phyloP scores from a whole-genome alignment of 306 rosid species.

The Cucurbita argyrosperma region DNA sequence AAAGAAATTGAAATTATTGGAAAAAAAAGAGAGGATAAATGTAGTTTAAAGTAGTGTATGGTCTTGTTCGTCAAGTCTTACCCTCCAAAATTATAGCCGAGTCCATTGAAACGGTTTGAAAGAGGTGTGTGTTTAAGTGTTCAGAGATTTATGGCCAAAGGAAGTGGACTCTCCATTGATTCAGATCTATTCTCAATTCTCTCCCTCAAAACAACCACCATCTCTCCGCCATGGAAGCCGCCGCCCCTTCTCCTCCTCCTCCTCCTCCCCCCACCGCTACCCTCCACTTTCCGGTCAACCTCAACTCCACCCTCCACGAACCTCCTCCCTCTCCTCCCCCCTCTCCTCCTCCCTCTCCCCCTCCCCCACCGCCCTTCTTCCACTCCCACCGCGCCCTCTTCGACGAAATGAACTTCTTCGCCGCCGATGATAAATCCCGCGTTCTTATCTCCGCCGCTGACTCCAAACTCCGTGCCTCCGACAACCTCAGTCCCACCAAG shows the following conservation, averaged over 20 bases:
- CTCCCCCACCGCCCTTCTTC: neutral
- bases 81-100: conserved; percentile 58
- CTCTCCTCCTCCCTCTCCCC: neutral
- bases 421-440: conserved; percentile 14
- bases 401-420: conserved; percentile 60
- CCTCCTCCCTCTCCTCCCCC: conserved; percentile 10
- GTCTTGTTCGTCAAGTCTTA: conserved; percentile 36
- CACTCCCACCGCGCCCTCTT: conserved; percentile 19
- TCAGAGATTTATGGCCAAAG: conserved; percentile 43
- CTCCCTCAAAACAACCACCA: conserved; percentile 4
- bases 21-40: neutral
- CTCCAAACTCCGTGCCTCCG: neutral
- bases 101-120: conserved; percentile 44
- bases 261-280: conserved; percentile 14
- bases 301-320: conserved; percentile 11
- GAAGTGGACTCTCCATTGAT: conserved; percentile 73
- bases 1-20: neutral
- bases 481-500: conserved; percentile 1
- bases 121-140: conserved; percentile 16
- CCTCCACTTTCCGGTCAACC: conserved; percentile 44
- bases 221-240: neutral
- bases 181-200: conserved; percentile 73
- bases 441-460: neutral
- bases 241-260: conserved; percentile 15
- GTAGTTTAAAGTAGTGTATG: conserved; percentile 7